Evolutionary conservation across 139 green algal genomes (phyloP), one percentile per base, ranked within the genome.

Genomic region (Marvania coccoides): DNA sequence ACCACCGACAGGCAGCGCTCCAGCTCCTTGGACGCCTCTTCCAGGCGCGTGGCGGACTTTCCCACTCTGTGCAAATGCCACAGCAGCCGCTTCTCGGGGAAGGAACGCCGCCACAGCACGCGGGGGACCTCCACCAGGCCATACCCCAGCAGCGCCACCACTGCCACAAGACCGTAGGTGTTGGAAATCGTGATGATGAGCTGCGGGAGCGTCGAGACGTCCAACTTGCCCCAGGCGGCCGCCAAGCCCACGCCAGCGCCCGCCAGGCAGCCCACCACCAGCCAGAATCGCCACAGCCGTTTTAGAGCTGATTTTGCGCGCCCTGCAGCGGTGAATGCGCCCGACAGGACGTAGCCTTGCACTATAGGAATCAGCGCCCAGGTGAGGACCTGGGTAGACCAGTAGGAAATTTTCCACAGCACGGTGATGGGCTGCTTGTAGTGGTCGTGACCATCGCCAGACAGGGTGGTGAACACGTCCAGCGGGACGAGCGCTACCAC

Each of bases 341-440:
- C 91, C 3, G 90, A 84, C 42, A 96, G 83, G n/a, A 75, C 65
- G 63, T 95, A 96, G 19, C 85, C 79, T 53, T 94, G 87, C 46
- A 88, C 81, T 45, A 95, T 77, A 0, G 91, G 91, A n/a, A 97
- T 86, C 5, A 91, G 38, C 8, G 90, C 34, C 91, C 91, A 97
- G 0, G 88, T 95, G 2, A 93, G 70, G 0, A 81, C 71, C 62
- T 94, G 88, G 1, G 86, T 91, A 1, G 85, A 83, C 84, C 87
- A 93, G 74, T 90, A 93, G 0, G 75, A 81, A 6, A 86, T 81
- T 62, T 67, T 69, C 87, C 87, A 93, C 62, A 93, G 72, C 2
- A 81, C 46, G 12, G 47, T 62, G 0, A 93, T 70, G 19, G 38
- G 31, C 3, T 54, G 48, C 31, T 69, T 65, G 2, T 58, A 40